Evolutionary conservation across 108 stramenopile genomes (phyloP), one percentile per base, ranked within the genome.

Genomic region (Skeletonema tropicum): DNA sequence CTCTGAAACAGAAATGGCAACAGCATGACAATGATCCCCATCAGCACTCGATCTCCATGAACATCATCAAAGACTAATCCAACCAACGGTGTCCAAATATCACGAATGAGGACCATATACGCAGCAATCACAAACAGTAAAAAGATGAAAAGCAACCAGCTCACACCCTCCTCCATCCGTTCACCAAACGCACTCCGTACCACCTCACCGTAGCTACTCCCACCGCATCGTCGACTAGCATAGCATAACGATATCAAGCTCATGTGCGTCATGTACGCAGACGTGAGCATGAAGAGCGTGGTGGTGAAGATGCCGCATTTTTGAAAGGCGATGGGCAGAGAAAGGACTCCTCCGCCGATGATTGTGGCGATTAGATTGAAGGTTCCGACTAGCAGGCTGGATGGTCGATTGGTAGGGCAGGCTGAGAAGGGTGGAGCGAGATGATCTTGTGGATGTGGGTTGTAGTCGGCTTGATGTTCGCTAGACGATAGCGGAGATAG

Each of bases 311-410:
- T 61, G 3, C 88, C 88, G 14, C 75, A 75, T 55, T 74, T 82
- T 59, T 69, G 60, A 52, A 85, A 87, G 2, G 81, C 86, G 32
- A 86, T 86, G 21, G 88, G 88, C 4, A 89, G 55, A 12, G 84
- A 83, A 31, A 89, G 83, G 9, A 84, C 80, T 21, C 84, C 86
- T 23, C 88, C 88, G 2, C 88, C 88, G 42, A 84, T 59, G 29
- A 89, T 83, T 26, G 96, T 90, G 23, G 96, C 93, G 33, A 92
- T 85, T 1, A 96, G 70, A 71, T 94, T 94, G 80, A 96, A 92
- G 1, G 74, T 86, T 11, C 92, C 90, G 32, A 85, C 73, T 19
- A 86, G 46, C 5, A 83, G 21, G 4, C 78, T 63, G 2, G 92
- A 89, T 62, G 80, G 73, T 17, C 92, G 89, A 35, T 71, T 64